phyloP scores from a whole-genome alignment of 495 filamentous ascomycete genomes.

The Chlorociboria aeruginascens region DNA sequence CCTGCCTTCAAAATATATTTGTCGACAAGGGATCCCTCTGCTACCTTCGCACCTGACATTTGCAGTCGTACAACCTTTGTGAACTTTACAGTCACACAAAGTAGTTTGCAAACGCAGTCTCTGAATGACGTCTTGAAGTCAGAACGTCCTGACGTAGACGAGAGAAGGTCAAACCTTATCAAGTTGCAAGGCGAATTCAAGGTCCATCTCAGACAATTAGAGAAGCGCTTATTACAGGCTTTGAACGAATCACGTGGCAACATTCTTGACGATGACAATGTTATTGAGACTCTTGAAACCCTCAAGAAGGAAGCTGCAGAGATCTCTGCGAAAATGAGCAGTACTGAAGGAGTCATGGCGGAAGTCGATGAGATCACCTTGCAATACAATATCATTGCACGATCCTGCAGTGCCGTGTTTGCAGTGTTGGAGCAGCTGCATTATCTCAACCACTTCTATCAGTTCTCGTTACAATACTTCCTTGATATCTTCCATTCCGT shows the following conservation, averaged over 20 bases:
- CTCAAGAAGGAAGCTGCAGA: slow-evolving; percentile 95
- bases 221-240: slow-evolving; percentile 86
- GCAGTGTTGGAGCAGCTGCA: slow-evolving; percentile 94
- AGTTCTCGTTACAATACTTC: slow-evolving; percentile 97
- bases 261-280: slow-evolving; percentile 94
- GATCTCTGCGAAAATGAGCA: slow-evolving; percentile 88
- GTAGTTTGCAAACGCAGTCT: slow-evolving; percentile 95
- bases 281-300: slow-evolving; percentile 96
- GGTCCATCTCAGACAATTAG: slow-evolving; percentile 88
- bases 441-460: slow-evolving; percentile 98
- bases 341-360: slow-evolving; percentile 95
- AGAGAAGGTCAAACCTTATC: slow-evolving; percentile 88
- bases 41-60: slow-evolving; percentile 92
- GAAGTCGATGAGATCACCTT: slow-evolving; percentile 92
- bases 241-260: slow-evolving; percentile 96
- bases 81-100: slow-evolving; percentile 98
- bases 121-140: slow-evolving; percentile 94
- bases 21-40: slow-evolving; percentile 91
- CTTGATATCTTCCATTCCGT: slow-evolving; percentile 94
- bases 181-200: slow-evolving; percentile 99
- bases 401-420: slow-evolving; percentile 92
- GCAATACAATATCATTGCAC: slow-evolving; percentile 84
- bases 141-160: slow-evolving; percentile 95
- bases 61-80: slow-evolving; percentile 98
- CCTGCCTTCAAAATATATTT: slow-evolving; percentile 93